Base-by-base conservation (phyloP, 1,284 basidiomycete species). In the Grifola frondosa region DNA sequence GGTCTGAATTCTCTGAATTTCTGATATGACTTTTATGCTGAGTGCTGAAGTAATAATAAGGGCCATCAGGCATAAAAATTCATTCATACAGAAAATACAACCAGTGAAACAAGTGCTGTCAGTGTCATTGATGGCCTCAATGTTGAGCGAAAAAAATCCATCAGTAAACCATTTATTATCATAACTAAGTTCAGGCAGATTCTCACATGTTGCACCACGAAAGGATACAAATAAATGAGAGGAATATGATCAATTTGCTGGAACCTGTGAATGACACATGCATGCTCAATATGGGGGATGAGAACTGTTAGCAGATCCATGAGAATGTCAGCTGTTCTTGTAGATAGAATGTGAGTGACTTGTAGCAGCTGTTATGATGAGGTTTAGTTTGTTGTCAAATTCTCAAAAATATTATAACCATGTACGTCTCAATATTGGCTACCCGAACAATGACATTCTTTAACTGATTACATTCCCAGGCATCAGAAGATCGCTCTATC, bases 381-480 rank as follows among this genome's bases (percentile, higher is more conserved):
- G 22, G 44, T 44, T 10, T 53, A 44, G 39, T 37, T n/a, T n/a
- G n/a, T n/a, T n/a, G n/a, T 28, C 13, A 11, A 29, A 24, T n/a
- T 3, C 37, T 41, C 12, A 44, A 51, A 25, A 35, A 19, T 11
- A 11, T 25, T 22, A 12, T n/a, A 6, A 6, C 9, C 20, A 53
- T 80, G 48, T 62, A 94, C 82, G 98, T 97, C 71, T 99, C 96
- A 49, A 97, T 82, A 63, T 99, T 99, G 35, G 96, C 95, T 17
- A 91, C 95, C 58, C 93, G 90, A 58, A 94, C 88, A 45, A 94
- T 80, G 41, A 92, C 82, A 57, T 96, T 92, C 74, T 96, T 96
- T 83, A 98, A 98, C 66, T 97, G 93, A 61, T 92, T 95, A 71
- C 98, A 96, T 52, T 99, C 94, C 95, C 95, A 98, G 43, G 93